A percentile compares a stretch with the other conserved stretches of the same genome.
Evolutionary conservation across 2,329 filamentous ascomycete species (phyloP).

Genomic region (Microcyclospora pomicola): DNA sequence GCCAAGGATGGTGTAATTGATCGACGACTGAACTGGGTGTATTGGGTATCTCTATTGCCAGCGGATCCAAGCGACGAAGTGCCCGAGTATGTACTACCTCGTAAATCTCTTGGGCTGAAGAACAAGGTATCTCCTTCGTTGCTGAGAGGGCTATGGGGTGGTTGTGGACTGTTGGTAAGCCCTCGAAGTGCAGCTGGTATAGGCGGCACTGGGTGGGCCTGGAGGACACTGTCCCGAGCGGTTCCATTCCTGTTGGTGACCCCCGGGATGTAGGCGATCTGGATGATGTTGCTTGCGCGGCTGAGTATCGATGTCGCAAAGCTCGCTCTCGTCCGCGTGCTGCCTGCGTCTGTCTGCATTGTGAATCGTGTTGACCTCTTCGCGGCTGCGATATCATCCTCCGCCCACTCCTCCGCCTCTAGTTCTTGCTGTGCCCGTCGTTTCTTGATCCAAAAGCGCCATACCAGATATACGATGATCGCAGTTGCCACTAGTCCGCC

Average conservation of each 20-base stretch:
- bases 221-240: slow-evolving; percentile 33
- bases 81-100: slow-evolving; percentile 80
- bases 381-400: slow-evolving; percentile 41
- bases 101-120: slow-evolving; percentile 80
- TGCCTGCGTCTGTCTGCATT: slow-evolving; percentile 55
- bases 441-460: slow-evolving; percentile 75
- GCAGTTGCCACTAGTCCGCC: slow-evolving; percentile 67
- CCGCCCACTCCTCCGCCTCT: slow-evolving; percentile 41
- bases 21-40: slow-evolving; percentile 29
- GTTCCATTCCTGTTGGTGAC: slow-evolving; percentile 72
- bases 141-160: slow-evolving; percentile 41
- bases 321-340: slow-evolving; percentile 62
- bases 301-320: slow-evolving; percentile 93
- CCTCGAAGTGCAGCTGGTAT: slow-evolving; percentile 48
- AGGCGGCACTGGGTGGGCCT: slow-evolving; percentile 70
- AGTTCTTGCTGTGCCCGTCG: slow-evolving; percentile 52
- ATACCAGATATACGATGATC: slow-evolving; percentile 66
- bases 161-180: slow-evolving; percentile 27
- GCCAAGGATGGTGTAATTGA: slow-evolving; percentile 37
- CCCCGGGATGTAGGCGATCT: slow-evolving; percentile 96
- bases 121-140: slow-evolving; percentile 65
- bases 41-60: slow-evolving; percentile 24
- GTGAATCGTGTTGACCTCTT: slow-evolving; percentile 39
- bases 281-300: slow-evolving; percentile 94
- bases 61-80: slow-evolving; percentile 39